phyloP scores from a whole-genome alignment of 805 yeast species.

The Zygosaccharomyces kombuchaensis region DNA sequence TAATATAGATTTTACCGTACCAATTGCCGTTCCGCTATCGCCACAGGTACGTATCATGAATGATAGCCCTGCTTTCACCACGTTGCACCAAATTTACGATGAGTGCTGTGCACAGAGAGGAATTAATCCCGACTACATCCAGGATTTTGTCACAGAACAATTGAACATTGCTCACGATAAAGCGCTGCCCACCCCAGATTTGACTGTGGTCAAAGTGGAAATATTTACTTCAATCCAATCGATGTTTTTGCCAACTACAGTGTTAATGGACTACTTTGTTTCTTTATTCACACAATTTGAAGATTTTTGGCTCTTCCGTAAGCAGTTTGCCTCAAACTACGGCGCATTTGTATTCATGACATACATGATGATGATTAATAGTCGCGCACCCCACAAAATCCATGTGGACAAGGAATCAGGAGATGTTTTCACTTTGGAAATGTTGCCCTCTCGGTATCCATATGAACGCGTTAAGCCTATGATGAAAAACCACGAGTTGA shows the following conservation, averaged over 20 bases:
- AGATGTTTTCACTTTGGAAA: conserved; percentile 87
- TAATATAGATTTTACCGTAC: conserved; percentile 77
- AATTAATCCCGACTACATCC: conserved; percentile 82
- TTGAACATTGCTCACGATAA: conserved; percentile 91
- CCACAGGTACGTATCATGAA: conserved; percentile 92
- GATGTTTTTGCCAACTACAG: conserved; percentile 76
- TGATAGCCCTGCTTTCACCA: conserved; percentile 67
- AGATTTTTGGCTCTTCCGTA: conserved; percentile 96
- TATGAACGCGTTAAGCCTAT: conserved; percentile 39
- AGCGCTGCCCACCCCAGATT: conserved; percentile 87
- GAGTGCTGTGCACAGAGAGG: conserved; percentile 71
- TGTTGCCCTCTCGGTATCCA: conserved; percentile 84
- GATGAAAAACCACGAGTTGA: conserved; percentile 35
- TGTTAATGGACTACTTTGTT: conserved; percentile 73
- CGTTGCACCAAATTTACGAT: conserved; percentile 81
- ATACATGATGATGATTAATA: conserved; percentile 88
- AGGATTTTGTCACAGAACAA: conserved; percentile 79
- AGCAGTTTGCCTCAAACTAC: conserved; percentile 90
- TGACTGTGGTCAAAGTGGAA: conserved; percentile 83
- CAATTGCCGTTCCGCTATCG: conserved; percentile 88
- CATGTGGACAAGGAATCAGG: conserved; percentile 79
- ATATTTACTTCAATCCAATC: conserved; percentile 88
- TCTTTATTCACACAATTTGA: conserved; percentile 70
- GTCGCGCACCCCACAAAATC: conserved; percentile 91
- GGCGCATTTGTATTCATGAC: conserved; percentile 91